phyloP scores from a whole-genome alignment of 331 rosid species.

The Rhamnella rubrinervis region DNA sequence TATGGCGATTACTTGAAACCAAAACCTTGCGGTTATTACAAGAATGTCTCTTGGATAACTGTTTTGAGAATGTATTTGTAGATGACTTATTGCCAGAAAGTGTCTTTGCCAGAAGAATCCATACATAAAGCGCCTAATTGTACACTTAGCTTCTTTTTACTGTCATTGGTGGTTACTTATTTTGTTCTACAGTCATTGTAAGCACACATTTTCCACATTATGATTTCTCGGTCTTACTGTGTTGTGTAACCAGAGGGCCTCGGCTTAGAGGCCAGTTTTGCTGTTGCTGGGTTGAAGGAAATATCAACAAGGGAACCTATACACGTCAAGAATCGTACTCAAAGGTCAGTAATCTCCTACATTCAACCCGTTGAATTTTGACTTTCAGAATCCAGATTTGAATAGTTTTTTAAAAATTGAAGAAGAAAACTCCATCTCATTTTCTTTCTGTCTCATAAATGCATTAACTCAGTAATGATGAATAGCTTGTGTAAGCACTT shows the following conservation, averaged over 20 bases:
- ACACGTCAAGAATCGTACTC: not conserved
- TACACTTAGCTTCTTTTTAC: too few species aligned
- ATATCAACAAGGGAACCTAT: not conserved
- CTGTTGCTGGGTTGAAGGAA: not conserved
- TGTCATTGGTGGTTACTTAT: too few species aligned
- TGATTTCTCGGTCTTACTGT: not conserved
- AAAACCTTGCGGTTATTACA: conserved; percentile 1
- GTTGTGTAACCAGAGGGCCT: not conserved
- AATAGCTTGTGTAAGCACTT: not conserved
- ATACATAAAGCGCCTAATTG: too few species aligned
- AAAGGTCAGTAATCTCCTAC: not conserved
- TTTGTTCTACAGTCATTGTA: too few species aligned
- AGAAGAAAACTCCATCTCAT: too few species aligned
- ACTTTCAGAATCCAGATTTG: too few species aligned
- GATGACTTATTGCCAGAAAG: too few species aligned
- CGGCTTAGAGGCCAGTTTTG: not conserved
- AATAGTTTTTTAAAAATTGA: not conserved
- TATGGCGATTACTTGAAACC: not conserved
- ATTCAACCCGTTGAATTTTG: not conserved
- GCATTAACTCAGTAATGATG: not conserved
- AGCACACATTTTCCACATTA: too few species aligned
- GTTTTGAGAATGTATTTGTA: not conserved
- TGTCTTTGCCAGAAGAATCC: too few species aligned
- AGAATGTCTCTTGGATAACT: not conserved
- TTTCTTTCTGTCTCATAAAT: too few species aligned